A percentile compares a stretch with the other conserved stretches of the same genome.
Evolutionary conservation across 2,329 filamentous ascomycete genomes (phyloP).

Genomic region (Rutstroemia sp.): DNA sequence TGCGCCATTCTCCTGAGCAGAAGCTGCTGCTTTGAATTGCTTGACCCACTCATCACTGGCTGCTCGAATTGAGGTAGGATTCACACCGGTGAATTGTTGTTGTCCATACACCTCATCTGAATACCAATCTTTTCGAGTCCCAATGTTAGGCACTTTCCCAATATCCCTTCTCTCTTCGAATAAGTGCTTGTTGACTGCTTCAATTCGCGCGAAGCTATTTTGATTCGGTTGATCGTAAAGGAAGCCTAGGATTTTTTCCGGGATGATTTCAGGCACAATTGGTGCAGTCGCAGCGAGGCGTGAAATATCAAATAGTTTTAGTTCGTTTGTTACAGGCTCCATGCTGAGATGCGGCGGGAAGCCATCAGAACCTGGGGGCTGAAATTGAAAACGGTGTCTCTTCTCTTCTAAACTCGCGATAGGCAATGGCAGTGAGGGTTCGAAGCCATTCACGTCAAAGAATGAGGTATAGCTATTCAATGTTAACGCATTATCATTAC

Average conservation of each 20-base stretch:
- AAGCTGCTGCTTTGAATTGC: constrained; percentile 11
- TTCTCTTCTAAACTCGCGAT: not conserved
- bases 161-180: constrained; percentile 3
- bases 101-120: constrained; percentile 33
- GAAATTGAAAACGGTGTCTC: constrained; percentile 4
- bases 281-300: not conserved
- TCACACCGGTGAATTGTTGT: constrained; percentile 35
- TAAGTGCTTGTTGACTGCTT: not conserved
- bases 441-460: constrained; percentile 3
- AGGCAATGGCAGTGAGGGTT: not conserved
- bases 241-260: constrained; percentile 1
- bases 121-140: constrained; percentile 20
- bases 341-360: constrained; percentile 2
- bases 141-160: constrained; percentile 9
- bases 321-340: not conserved
- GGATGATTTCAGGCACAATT: constrained; percentile 3
- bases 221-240: constrained; percentile 3
- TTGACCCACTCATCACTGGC: constrained; percentile 16
- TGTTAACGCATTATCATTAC: not conserved
- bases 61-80: constrained; percentile 19
- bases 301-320: constrained; percentile 2
- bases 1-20: not conserved
- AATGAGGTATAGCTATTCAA: not conserved
- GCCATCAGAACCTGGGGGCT: not conserved
- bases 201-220: not conserved